Evolutionary conservation across 441 rosid genomes (phyloP).

Genomic region (Pelargonium fulgidum): DNA sequence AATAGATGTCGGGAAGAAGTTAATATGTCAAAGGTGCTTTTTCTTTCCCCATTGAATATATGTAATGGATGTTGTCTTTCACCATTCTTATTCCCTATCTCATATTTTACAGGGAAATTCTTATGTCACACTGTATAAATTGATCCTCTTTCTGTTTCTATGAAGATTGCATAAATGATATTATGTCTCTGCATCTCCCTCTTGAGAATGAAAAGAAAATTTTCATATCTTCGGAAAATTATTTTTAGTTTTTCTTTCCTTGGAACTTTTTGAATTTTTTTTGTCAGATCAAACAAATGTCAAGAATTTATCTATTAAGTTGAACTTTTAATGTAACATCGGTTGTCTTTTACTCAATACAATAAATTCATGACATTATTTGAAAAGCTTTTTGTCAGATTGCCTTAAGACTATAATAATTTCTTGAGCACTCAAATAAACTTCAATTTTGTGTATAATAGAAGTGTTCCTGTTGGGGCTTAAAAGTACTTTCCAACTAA

Average conservation of each 20-base stretch:
- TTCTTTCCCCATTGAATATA: slow-evolving; percentile 8
- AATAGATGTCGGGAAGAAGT: slow-evolving; percentile 78
- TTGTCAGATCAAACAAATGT: not conserved
- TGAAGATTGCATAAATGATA: not conserved
- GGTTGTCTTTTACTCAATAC: too few species aligned
- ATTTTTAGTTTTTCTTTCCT: not conserved
- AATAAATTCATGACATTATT: too few species aligned
- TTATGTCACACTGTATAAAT: not conserved
- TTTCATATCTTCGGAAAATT: not conserved
- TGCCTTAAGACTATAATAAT: too few species aligned
- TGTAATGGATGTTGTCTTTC: slow-evolving; percentile 5
- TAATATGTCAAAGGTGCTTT: slow-evolving; percentile 73
- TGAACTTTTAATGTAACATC: too few species aligned
- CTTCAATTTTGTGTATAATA: too few species aligned
- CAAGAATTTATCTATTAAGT: too few species aligned
- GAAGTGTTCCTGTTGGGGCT: too few species aligned
- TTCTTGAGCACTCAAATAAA: too few species aligned
- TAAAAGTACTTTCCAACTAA: too few species aligned
- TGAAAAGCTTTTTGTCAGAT: too few species aligned
- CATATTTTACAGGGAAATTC: not conserved
- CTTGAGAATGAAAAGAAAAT: too few species aligned
- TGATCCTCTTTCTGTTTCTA: not conserved
- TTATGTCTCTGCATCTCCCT: not conserved
- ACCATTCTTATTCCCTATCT: not conserved
- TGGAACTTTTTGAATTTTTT: not conserved